Base-by-base conservation (phyloP, 2,329 filamentous ascomycete species). In the Tolypocladium inflatum region DNA sequence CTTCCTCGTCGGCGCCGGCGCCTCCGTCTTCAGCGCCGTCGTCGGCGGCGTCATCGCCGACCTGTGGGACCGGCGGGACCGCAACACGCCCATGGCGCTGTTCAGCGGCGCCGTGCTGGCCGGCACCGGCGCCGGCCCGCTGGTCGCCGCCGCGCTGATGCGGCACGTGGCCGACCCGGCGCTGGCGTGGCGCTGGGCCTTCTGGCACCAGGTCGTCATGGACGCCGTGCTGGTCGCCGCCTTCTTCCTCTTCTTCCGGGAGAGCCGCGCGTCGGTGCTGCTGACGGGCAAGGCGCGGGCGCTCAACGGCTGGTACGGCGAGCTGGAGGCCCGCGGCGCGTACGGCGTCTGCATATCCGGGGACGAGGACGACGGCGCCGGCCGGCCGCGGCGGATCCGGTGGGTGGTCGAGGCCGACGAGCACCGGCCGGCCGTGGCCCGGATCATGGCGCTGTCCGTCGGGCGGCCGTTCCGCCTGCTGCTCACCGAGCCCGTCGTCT, bases 1-100 rank as follows among this genome's bases (percentile, higher is more conserved):
- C 1, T 89, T 96, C 68, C 79, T 94, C 53, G 81, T 85, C 11
- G 92, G 92, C 1, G 83, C 85, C n/a, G 89, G 89, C 8, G 87
- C 84, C 7, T 91, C 86, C 54, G 85, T 80, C 0, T 96, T 95
- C 68, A 91, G 88, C 51, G 94, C 90, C 26, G 92, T 96, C 80
- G 88, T 96, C 0, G 92, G 92, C n/a, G 92, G 92, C 4, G 89
- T 97, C 4, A 87, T 97, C 45, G 88, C 88, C 55, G 92, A 97
- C 67, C 82, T 96, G 59, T 96, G 91, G 74, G 83, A 87, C 54
- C 84, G 89, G 11, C 76, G 89, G 59, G 86, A 89, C 51, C 80
- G 93, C 39, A 96, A 97, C 65, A 91, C 88, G 0, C 89, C 92
- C 0, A 96, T 97, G 93, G 87, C 90, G 0, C 69, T 96, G 0